phyloP scores from a whole-genome alignment of 352 stramenopile genomes.

The Hyaloperonospora arabidopsidis region DNA sequence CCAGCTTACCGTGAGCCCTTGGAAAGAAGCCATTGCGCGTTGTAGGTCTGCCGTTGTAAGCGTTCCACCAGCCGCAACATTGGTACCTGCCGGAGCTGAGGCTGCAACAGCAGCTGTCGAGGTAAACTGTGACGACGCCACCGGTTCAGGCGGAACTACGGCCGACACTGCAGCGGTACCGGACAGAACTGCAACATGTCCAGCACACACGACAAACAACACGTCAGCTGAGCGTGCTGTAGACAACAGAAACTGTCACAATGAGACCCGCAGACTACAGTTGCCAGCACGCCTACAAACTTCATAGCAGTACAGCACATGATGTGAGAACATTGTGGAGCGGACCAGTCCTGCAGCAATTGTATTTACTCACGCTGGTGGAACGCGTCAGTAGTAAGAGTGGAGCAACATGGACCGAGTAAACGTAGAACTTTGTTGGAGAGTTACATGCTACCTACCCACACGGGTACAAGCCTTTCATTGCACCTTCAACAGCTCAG shows the following conservation, averaged over 20 bases:
- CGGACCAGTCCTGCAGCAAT: not conserved
- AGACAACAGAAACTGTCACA: not conserved
- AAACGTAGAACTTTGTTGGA: slow-evolving; percentile 27
- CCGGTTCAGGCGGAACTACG: slow-evolving; percentile 2
- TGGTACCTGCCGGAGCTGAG: slow-evolving; percentile 8
- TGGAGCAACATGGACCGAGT: slow-evolving; percentile 16
- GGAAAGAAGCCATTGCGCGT: slow-evolving; percentile 78
- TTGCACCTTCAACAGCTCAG: slow-evolving; percentile 18
- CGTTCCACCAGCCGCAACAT: slow-evolving; percentile 18
- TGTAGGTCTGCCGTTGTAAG: slow-evolving; percentile 80
- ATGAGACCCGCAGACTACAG: slow-evolving; percentile 6
- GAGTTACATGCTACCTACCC: slow-evolving; percentile 39
- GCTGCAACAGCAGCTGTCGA: slow-evolving; percentile 9
- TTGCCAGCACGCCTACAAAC: slow-evolving; percentile 19
- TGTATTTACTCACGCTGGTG: slow-evolving; percentile 20
- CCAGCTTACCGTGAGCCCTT: slow-evolving; percentile 44
- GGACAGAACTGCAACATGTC: slow-evolving; percentile 5
- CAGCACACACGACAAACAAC: not conserved
- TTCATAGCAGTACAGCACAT: slow-evolving; percentile 12
- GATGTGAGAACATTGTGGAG: slow-evolving; percentile 12
- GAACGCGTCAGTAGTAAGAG: slow-evolving; percentile 8
- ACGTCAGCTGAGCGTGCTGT: not conserved
- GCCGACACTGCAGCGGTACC: slow-evolving; percentile 8
- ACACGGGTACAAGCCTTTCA: slow-evolving; percentile 19
- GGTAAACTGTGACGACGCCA: slow-evolving; percentile 4